Base-by-base conservation (phyloP, 164 flowering plant species). In the Aristolochia contorta region DNA sequence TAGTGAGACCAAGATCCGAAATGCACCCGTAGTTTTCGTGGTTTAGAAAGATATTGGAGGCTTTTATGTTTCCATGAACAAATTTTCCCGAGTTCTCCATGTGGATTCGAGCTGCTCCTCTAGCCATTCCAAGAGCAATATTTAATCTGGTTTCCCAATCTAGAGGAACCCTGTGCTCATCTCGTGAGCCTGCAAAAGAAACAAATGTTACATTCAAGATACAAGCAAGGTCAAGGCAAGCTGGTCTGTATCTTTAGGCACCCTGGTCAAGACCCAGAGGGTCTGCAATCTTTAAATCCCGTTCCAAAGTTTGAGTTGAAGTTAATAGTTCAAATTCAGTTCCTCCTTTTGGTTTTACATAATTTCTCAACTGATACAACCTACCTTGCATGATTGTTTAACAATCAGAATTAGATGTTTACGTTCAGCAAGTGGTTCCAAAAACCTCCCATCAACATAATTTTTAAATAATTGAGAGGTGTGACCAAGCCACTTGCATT, bases 31-130 rank as follows among this genome's bases (percentile, higher is more conserved):
- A 80, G 58, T 71, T 64, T 50, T 71, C 63, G 12, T 86, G 56
- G 67, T 85, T 85, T 66, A 92, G 82, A 72, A 92, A 87, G 46
- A 85, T 77, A 77, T 92, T 92, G 61, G 98, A 76, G 61, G 94
- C 74, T 67, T 83, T 84, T 74, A 88, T 76, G 76, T 88, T 88
- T 8, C 91, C 96, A 63, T 88, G 96, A 14, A 52, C 56, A 43
- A 72, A 65, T 67, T 72, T 82, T 24, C 74, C 79, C 37, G 67
- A 72, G 50, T 74, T 75, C 46, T 70, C 77, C 19, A 82, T 66
- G 62, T 88, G 96, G 52, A 88, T 72, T 58, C 72, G 72, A 2
- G 84, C 81, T 23, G 85, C 70, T 30, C 89, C 96, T 59, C 72
- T 81, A 1, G 88, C 89, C 20, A 78, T 58, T 60, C 83, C 91